Evolutionary conservation across 2,329 filamentous ascomycete genomes (phyloP), one percentile per base, ranked within the genome.

Genomic region (Epichloe elymi): DNA sequence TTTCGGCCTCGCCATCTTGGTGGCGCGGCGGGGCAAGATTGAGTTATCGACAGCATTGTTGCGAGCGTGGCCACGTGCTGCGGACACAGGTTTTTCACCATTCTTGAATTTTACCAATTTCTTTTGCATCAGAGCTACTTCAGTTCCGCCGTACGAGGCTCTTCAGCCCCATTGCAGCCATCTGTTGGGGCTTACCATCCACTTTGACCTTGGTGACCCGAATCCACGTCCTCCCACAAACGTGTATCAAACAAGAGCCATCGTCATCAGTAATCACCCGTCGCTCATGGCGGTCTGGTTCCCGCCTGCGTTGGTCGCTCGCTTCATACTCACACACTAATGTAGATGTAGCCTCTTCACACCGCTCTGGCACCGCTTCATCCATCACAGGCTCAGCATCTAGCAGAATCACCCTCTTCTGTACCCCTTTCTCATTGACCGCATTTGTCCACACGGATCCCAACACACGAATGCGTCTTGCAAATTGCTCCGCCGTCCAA

Each of bases 381-480:
- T 17, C 45, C 11, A 48, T 20, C n/a, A 63, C 57, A 2, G 56
- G 54, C 50, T 63, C 61, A 0, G 65, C 56, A 12, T 67, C 62
- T 23, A 66, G 61, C 5, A 77, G 54, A 40, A 76, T 68, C 10
- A 73, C 55, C 20, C 72, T 65, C 55, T 64, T 67, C 8, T 19
- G 42, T 4, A 53, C 50, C 0, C 59, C 60, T 20, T 55, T 61
- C 20, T 49, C 53, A 11, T 56, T 59, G 2, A 66, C 46, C 1
- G 65, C 60, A 43, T 58, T 59, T 49, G 70, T 83, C 86, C 87
- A 94, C 5, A 87, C 64, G 4, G 79, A 70, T 0, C 82, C 82
- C 14, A 91, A 68, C 0, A 83, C 81, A 8, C 75, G 73, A 48
- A 78, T 69, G 5, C 78, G 73, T 5, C 75, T 71, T 5, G 69